Base-by-base conservation (phyloP, 1,284 basidiomycete species). In the Boletus subluridellus region DNA sequence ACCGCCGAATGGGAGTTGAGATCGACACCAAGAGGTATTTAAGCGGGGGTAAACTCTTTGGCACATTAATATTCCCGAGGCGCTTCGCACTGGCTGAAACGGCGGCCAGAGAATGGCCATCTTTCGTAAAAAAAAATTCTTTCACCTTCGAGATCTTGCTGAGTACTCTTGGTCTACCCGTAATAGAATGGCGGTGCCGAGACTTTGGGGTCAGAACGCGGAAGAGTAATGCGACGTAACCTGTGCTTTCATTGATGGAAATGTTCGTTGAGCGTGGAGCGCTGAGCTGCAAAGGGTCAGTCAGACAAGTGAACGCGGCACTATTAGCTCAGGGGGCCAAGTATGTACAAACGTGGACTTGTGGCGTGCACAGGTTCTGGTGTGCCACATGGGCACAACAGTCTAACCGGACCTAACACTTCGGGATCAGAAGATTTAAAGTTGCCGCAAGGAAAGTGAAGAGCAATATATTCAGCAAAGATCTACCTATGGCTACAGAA, bases 91-190 rank as follows among this genome's bases (percentile, higher is more conserved):
- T n/a, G 35, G 44, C 59, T 60, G 66, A 67, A 69, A 68, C 66
- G n/a, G 59, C 49, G 56, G 66, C 53, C 41, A 52, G 64, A 64
- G 54, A 52, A 66, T 55, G 54, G 66, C 52, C 51, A 58, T 54
- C 52, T 28, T 45, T 39, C 4, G 15, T 59, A 62, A 59, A 9
- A 47, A 47, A 69, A 69, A 69, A 73, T 71, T 73, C 38, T 69
- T 69, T 69, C 68, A 69, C 67, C 11, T 17, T 55, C 7, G 24
- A 51, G 48, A 54, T 42, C 42, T 52, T 21, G 35, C 34, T 35
- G 39, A 34, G 44, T 49, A 49, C 28, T 11, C 42, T 63, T 48
- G 17, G 42, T 5, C 28, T 28, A 9, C 26, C 48, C 44, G 39
- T 52, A 64, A 64, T 55, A 41, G 58, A n/a, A 55, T 42, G 37